A percentile compares a stretch with the other conserved stretches of the same genome.
Conservation (phyloP, 352 stramenopile species). For the Phytophthora citrophthora region DNA sequence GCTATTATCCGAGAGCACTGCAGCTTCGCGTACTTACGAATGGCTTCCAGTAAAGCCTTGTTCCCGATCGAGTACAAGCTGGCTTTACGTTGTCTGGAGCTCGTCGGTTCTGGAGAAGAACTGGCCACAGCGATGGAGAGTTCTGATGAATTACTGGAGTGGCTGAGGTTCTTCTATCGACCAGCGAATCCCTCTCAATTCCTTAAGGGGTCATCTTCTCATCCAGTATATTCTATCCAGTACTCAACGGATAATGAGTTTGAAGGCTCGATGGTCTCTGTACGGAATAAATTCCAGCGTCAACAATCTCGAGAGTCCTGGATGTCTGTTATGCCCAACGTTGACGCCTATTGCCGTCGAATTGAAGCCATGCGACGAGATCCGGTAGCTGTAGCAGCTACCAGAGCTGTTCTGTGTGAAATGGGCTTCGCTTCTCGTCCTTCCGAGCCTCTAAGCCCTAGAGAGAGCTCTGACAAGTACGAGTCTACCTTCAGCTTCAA, state of each 20-base stretch:
- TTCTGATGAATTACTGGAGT: constrained; percentile 45
- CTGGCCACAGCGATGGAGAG: constrained; percentile 34
- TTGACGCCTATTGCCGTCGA: constrained; percentile 53
- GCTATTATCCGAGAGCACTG: constrained; percentile 39
- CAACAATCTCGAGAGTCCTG: constrained; percentile 41
- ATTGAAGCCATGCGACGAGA: constrained; percentile 49
- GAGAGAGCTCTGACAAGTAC: constrained; percentile 19
- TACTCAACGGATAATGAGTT: constrained; percentile 30
- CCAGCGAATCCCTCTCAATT: constrained; percentile 65
- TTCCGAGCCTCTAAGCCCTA: constrained; percentile 10
- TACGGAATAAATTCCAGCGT: constrained; percentile 36
- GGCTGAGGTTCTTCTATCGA: constrained; percentile 76
- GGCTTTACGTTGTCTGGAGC: constrained; percentile 47
- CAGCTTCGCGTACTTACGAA: constrained; percentile 35
- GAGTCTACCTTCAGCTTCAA: constrained; percentile 24
- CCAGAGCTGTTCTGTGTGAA: constrained; percentile 34
- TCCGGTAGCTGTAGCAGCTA: constrained; percentile 44
- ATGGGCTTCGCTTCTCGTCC: constrained; percentile 26
- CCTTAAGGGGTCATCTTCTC: constrained; percentile 50
- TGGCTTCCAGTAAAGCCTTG: constrained; percentile 47
- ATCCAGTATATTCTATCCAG: constrained; percentile 64
- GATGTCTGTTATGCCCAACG: constrained; percentile 44
- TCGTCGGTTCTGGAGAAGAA: constrained; percentile 41
- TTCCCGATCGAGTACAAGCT: constrained; percentile 78
- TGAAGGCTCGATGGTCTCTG: constrained; percentile 8